Conservation (phyloP, 1,139 yeast species). For the Candida pseudoviswanathii region DNA sequence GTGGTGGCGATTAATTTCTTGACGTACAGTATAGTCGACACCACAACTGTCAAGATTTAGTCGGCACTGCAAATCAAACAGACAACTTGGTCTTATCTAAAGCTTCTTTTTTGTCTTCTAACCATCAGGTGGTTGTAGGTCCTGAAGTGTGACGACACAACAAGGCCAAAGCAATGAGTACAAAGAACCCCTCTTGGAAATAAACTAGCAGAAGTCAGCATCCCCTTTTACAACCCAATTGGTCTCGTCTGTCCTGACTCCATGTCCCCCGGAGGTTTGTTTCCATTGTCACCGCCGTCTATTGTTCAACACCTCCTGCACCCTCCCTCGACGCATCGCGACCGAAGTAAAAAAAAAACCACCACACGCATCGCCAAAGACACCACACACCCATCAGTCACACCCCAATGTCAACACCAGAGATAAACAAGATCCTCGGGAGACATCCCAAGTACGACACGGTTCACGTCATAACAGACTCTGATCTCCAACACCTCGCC, state of each 20-base stretch:
- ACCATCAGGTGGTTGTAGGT: too few species aligned
- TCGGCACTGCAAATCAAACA: too few species aligned
- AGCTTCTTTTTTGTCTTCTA: too few species aligned
- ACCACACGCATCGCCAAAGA: neutral
- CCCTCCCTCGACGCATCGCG: neutral
- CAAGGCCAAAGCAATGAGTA: too few species aligned
- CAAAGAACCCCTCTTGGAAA: too few species aligned
- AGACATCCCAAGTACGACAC: constrained; percentile 7
- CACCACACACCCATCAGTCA: neutral
- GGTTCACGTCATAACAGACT: constrained; percentile 7
- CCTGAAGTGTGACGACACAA: too few species aligned
- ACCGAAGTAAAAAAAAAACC: neutral
- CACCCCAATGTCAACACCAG: neutral
- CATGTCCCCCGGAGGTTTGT: too few species aligned
- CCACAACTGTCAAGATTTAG: neutral
- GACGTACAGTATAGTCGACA: neutral
- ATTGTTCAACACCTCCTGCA: neutral
- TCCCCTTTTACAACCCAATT: too few species aligned
- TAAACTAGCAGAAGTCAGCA: too few species aligned
- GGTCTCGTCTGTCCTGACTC: neutral
- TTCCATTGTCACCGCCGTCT: neutral
- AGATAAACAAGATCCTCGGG: neutral
- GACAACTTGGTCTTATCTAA: too few species aligned
- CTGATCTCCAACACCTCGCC: neutral
- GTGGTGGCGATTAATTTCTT: too few species aligned